Base-by-base conservation (phyloP, 345 rosid species). In the Balakata baccata region DNA sequence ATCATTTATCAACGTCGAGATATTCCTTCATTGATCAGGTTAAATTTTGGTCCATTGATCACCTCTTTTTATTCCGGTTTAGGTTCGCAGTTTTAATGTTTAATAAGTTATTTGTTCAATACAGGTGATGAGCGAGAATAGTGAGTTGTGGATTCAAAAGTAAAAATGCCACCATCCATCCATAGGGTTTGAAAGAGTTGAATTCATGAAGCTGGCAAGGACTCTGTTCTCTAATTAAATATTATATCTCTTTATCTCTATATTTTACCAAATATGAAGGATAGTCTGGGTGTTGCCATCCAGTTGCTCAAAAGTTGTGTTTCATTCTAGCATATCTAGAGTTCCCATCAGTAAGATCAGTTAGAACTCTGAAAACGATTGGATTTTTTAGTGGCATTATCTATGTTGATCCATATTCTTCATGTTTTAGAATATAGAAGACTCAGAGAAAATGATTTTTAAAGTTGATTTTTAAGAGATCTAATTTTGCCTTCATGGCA, bases 1-100 rank as follows among this genome's bases (percentile, higher is more conserved):
- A 84, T 64, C 68, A 66, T 11, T 29, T 12, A 13, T 49, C 13
- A 66, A 71, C 60, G 51, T 51, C 20, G 17, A 20, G 41, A 39
- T 22, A 46, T 74, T 49, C 23, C 56, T 50, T 47, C 34, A 18
- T 68, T 63, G 11, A 49, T 61, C 38, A 49, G 83, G 77, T 79
- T 77, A 62, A 66, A 23, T 38, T 62, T 64, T 57, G 2, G 13
- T 66, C 38, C 29, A 41, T 39, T 17, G 9, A 11, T 63, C 8
- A 37, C 18, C 23, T 63, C 66, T 38, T 39, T 39, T 39, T n/a
- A 38, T 18, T 54, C 46, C 45, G 29, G 25, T 11, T 17, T 57
- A 29, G 25, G 11, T 17, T 57, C 16, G 18, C 39, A 11, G 53
- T 56, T 53, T 45, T 17, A 29, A n/a, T 47, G 38, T 29, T 16